Percentiles rank a stretch among this genome's conserved stretches.
Conservation (phyloP, 805 yeast species). For the Spathaspora boniae region DNA sequence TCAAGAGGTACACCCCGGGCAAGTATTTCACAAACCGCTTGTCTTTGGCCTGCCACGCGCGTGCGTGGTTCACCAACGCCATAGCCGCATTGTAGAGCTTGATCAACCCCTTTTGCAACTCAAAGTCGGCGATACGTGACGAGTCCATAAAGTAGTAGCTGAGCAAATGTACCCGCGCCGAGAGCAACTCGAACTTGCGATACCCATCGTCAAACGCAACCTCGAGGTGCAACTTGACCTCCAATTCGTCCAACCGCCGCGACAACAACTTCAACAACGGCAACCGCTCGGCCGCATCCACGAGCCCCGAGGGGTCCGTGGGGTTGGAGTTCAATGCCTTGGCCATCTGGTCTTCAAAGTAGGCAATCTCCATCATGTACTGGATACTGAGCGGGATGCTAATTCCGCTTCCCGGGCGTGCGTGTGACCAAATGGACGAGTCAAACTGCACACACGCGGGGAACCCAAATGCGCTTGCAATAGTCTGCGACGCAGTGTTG, state of each 20-base stretch:
- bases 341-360: slow-evolving; percentile 82
- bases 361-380: slow-evolving; percentile 78
- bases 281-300: slow-evolving; percentile 65
- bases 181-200: slow-evolving; percentile 62
- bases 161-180: slow-evolving; percentile 77
- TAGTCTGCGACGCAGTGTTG: slow-evolving; percentile 82
- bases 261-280: slow-evolving; percentile 70
- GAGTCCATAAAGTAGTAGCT: slow-evolving; percentile 80
- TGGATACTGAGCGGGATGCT: slow-evolving; percentile 58
- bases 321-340: slow-evolving; percentile 71
- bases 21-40: slow-evolving; percentile 66
- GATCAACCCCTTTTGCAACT: slow-evolving; percentile 68
- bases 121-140: slow-evolving; percentile 48
- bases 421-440: slow-evolving; percentile 55
- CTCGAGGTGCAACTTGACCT: slow-evolving; percentile 45
- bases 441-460: slow-evolving; percentile 91
- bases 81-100: slow-evolving; percentile 78
- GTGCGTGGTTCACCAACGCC: slow-evolving; percentile 64
- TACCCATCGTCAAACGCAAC: slow-evolving; percentile 55
- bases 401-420: slow-evolving; percentile 42
- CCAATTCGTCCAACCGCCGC: slow-evolving; percentile 74
- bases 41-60: slow-evolving; percentile 55
- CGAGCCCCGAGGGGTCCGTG: slow-evolving; percentile 61
- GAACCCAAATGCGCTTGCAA: slow-evolving; percentile 90
- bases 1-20: slow-evolving; percentile 78